phyloP scores from a whole-genome alignment of 1,139 yeast species.

The Candida pseudoviswanathii region DNA sequence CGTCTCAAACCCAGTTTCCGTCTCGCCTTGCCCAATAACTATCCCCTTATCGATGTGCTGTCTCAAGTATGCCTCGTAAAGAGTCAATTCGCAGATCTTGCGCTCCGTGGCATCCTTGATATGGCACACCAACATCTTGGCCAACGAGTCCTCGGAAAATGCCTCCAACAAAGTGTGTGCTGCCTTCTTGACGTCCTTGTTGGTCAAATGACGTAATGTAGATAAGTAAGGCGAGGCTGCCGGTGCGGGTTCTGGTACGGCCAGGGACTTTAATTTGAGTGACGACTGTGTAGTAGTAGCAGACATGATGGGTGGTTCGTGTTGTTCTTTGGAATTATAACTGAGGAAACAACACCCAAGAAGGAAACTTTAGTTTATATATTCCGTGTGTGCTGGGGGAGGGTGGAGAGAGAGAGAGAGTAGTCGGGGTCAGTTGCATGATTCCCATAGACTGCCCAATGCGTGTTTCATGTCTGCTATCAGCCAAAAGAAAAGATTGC shows the following conservation, averaged over 20 bases:
- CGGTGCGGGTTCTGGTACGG: neutral
- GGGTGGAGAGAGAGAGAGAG: no score
- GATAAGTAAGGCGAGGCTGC: constrained; percentile 2
- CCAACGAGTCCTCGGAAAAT: constrained; percentile 55
- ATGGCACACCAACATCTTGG: constrained; percentile 48
- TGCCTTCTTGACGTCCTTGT: constrained; percentile 54
- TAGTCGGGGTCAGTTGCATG: neutral
- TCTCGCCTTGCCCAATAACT: constrained; percentile 50
- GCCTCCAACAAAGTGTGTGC: constrained; percentile 54
- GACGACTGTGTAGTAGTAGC: constrained; percentile 1
- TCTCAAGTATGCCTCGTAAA: constrained; percentile 58
- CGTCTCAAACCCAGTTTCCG: constrained; percentile 55
- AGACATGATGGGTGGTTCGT: neutral
- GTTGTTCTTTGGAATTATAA: neutral
- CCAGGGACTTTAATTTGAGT: neutral
- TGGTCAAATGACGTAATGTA: constrained; percentile 12
- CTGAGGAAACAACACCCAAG: no score
- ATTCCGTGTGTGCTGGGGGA: no score
- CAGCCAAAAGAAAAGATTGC: constrained; percentile 7
- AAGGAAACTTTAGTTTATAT: neutral
- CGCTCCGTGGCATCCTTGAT: constrained; percentile 38
- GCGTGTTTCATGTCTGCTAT: no score
- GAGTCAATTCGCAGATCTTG: constrained; percentile 43
- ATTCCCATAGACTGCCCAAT: no score
- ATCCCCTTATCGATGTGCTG: constrained; percentile 61